Evolutionary conservation across 352 stramenopile species (phyloP), one percentile per base, ranked within the genome.

Genomic region (Thraustochytrium striatum): DNA sequence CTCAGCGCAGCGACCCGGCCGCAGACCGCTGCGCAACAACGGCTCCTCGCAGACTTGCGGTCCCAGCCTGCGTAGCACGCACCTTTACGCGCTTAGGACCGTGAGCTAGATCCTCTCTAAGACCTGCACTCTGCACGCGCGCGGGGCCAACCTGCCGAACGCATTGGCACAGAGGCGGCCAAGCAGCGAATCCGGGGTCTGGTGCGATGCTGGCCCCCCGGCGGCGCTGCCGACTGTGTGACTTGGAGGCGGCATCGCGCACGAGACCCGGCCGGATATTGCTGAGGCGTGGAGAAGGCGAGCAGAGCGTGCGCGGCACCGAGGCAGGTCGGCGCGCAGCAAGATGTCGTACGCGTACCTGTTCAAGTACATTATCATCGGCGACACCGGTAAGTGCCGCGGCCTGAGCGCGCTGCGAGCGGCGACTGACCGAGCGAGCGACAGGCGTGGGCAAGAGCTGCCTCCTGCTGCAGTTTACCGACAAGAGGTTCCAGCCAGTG

Each of bases 401-500:
- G 65, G 87, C 81, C 13, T 11, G 72, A 5, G 16, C 30, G 19
- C 28, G 32, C 58, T 55, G 43, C 35, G 62, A 2, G 1, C 16
- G 19, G 32, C 70, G 30, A 78, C 98, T n/a, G n/a, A n/a, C n/a
- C n/a, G n/a, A n/a, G n/a, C n/a, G n/a, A n/a, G n/a, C n/a, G n/a
- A n/a, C n/a, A n/a, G 96, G 96, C 62, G 96, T 99, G 21, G 97
- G 97, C 39, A 99, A 99, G 89, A 99, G 94, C 58, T 99, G 97
- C 86, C 89, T 99, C 83, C 87, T 99, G 53, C 88, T 99, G 79
- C 96, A 99, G 87, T 99, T 99, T 88, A 99, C 97, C 59, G 96
- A 99, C 89, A 99, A 99, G 87, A 90, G 96, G 62, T 99, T 99
- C 87, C 95, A 99, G 85, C 95, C 95, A 0, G 96, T 99, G 43